Evolutionary conservation across 257 asterid genomes (phyloP).

Genomic region (Handroanthus guayacan): DNA sequence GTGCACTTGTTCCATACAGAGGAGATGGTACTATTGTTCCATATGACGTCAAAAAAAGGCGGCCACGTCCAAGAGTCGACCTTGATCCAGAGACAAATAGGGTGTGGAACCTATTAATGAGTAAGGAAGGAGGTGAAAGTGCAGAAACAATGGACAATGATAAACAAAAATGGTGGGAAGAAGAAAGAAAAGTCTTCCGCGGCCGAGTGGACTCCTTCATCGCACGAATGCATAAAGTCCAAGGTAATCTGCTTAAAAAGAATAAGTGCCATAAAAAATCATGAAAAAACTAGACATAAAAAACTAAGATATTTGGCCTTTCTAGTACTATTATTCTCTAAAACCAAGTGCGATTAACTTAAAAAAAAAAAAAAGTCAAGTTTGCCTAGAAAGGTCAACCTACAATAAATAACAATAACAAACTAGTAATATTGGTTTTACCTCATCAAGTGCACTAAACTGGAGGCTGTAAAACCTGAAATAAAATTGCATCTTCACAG

Average conservation of each 20-base stretch:
- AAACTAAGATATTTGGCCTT: not conserved
- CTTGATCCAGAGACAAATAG: conserved; percentile 90
- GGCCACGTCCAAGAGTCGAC: conserved; percentile 86
- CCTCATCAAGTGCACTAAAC: conserved; percentile 10
- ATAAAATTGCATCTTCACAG: conserved; percentile 50
- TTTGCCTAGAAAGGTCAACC: conserved; percentile 2
- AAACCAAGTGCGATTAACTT: conserved; percentile 23
- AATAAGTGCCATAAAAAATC: not conserved
- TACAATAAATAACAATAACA: conserved; percentile 4
- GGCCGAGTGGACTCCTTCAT: conserved; percentile 91
- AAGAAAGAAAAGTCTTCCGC: conserved; percentile 70
- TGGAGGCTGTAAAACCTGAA: conserved; percentile 20
- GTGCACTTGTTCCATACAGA: conserved; percentile 75
- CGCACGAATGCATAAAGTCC: conserved; percentile 94
- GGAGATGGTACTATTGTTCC: conserved; percentile 71
- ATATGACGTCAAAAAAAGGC: conserved; percentile 53
- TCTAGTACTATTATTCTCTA: conserved; percentile 1
- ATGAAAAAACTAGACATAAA: not conserved
- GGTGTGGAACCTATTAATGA: conserved; percentile 91
- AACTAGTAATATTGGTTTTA: conserved; percentile 10
- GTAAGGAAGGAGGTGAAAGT: conserved; percentile 64
- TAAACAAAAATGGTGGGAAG: conserved; percentile 90
- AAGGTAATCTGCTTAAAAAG: conserved; percentile 59
- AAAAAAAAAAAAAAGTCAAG: conserved; percentile 14
- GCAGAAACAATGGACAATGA: conserved; percentile 60